A percentile compares a stretch with the other conserved stretches of the same genome.
Conservation (phyloP, 78 protist genomes). For the Protostelium mycophagum region DNA sequence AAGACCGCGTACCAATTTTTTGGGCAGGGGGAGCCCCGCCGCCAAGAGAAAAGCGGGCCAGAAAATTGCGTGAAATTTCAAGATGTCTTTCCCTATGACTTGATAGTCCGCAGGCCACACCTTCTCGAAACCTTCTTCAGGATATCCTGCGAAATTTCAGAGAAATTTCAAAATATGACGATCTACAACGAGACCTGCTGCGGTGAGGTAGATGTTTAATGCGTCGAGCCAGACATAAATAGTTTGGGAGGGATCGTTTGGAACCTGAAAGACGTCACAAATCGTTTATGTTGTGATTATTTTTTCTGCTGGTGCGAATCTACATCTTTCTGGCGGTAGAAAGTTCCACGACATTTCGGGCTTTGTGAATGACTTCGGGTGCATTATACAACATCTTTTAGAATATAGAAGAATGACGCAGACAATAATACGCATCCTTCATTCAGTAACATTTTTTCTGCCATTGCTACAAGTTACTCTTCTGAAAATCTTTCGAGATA, state of each 20-base stretch:
- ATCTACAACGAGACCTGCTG: conserved; percentile 50
- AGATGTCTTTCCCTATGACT: conserved; percentile 94
- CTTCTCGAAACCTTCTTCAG: not conserved
- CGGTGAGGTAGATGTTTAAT: conserved; percentile 89
- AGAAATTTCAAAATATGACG: not conserved
- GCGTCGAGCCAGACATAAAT: conserved; percentile 99
- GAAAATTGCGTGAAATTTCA: conserved; percentile 88
- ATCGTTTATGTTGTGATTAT: too few species aligned
- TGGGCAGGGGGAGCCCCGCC: conserved; percentile 49
- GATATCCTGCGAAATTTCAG: not conserved
- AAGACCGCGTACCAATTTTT: conserved; percentile 12
- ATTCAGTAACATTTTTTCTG: too few species aligned
- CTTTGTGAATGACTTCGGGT: too few species aligned
- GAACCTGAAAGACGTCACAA: too few species aligned
- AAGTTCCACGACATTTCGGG: too few species aligned
- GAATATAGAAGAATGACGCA: too few species aligned
- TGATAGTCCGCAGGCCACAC: conserved; percentile 76
- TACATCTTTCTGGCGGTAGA: too few species aligned
- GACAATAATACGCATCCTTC: too few species aligned
- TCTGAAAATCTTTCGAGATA: too few species aligned
- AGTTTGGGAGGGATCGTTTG: conserved; percentile 80
- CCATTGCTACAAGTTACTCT: too few species aligned
- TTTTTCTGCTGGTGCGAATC: too few species aligned
- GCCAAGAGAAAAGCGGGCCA: conserved; percentile 95
- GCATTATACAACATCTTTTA: too few species aligned